Conservation (phyloP, 75 land plant genomes). For the Picea glauca region DNA sequence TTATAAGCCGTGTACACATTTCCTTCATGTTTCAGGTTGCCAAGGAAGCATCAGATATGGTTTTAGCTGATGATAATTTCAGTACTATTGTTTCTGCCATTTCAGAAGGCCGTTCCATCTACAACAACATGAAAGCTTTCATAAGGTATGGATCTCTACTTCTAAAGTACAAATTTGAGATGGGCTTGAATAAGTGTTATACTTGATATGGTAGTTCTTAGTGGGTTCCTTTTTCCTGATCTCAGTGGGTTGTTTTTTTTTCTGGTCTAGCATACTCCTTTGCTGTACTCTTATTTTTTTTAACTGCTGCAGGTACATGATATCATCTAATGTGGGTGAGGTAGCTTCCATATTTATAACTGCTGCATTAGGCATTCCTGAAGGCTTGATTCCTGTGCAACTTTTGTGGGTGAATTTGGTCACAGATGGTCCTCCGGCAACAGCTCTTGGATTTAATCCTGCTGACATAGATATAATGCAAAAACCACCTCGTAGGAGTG, state of each 20-base stretch:
- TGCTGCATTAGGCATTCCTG: slow-evolving; percentile 93
- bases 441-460: slow-evolving; percentile 95
- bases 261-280: neutral
- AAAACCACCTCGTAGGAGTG: slow-evolving; percentile 82
- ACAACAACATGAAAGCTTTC: slow-evolving; percentile 93
- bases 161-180: neutral
- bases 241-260: neutral
- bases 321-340: slow-evolving; percentile 93
- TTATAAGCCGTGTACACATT: neutral
- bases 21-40: slow-evolving; percentile 37
- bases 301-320: slow-evolving; percentile 72
- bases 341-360: slow-evolving; percentile 89
- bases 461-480: slow-evolving; percentile 81
- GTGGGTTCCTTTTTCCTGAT: too few species aligned
- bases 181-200: too few species aligned
- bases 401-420: slow-evolving; percentile 95
- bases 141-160: slow-evolving; percentile 52
- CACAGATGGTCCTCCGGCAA: slow-evolving; percentile 97
- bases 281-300: neutral
- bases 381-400: slow-evolving; percentile 92
- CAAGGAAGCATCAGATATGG: slow-evolving; percentile 93
- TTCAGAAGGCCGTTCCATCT: slow-evolving; percentile 88
- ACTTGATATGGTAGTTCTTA: too few species aligned
- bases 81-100: slow-evolving; percentile 87
- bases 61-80: slow-evolving; percentile 91